Conservation (phyloP, 139 green algal genomes). For the Yamagishiella unicocca region DNA sequence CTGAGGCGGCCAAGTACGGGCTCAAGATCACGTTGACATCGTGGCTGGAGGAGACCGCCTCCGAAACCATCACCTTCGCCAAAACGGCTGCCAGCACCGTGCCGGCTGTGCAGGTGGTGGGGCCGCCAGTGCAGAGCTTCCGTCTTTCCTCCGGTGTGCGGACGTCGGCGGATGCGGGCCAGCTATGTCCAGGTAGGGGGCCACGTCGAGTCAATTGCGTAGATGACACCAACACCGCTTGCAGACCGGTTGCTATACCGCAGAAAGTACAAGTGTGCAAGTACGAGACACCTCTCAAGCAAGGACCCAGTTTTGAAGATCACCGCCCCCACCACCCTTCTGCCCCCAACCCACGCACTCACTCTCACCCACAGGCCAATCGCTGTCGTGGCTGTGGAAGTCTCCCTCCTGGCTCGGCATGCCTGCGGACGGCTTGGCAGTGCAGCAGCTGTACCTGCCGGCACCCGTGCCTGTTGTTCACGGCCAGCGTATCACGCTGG, state of each 20-base stretch:
- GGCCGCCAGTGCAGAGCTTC: not conserved
- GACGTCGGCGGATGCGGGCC: not conserved
- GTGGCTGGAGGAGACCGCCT: slow-evolving; percentile 17
- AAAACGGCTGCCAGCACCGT: not conserved
- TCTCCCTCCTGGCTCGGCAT: not conserved
- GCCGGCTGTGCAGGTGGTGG: slow-evolving; percentile 4
- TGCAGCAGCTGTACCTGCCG: not conserved
- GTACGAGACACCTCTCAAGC: not conserved
- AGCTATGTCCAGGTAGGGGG: no score
- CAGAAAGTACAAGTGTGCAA: not conserved
- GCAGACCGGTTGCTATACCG: no score
- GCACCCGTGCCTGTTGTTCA: not conserved
- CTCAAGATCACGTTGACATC: not conserved
- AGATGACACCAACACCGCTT: no score
- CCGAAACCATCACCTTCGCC: not conserved
- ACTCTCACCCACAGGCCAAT: not conserved
- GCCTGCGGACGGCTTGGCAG: not conserved
- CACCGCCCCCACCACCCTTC: no score
- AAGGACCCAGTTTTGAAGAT: not conserved
- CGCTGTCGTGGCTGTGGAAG: slow-evolving; percentile 18
- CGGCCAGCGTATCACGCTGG: slow-evolving; percentile 8
- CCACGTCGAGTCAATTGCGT: no score
- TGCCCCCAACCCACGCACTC: not conserved
- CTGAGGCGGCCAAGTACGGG: not conserved
- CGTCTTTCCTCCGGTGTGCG: not conserved